Evolutionary conservation across 2,329 filamentous ascomycete species (phyloP), one percentile per base, ranked within the genome.

Genomic region (Amesomyces nigricolor): DNA sequence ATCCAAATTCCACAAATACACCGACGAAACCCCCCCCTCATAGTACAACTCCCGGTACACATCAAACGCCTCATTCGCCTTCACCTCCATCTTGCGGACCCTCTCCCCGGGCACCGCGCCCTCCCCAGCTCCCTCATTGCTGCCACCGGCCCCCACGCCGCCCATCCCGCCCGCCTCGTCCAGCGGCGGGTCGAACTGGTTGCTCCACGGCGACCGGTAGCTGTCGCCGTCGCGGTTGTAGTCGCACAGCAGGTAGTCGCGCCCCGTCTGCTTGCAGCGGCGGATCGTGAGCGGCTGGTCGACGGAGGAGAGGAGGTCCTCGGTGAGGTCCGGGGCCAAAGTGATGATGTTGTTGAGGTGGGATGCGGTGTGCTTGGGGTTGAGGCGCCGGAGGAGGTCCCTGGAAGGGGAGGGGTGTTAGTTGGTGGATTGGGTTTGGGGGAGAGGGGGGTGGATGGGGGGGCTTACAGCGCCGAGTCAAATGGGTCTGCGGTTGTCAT

Each of bases 181-280:
- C 58, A 96, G 80, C 13, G 91, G 88, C 16, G 92, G 94, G 70
- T 97, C 91, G 72, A 99, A 99, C 73, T 96, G 88, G 75, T 97
- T 97, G 75, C 87, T 94, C 94, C 94, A 99, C n/a, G 94, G 94
- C 62, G 89, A 95, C 60, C 94, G 88, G 81, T 96, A 96, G 74
- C 88, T 95, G 76, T 96, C 92, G 60, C 94, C 94, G 74, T 99
- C 94, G 62, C 94, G 91, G 80, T 99, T 99, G 81, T 99, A 99
- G 81, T 99, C 94, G 79, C 94, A 99, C 67, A 96, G 88, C 50
- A 99, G 84, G 77, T 96, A 99, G 75, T 97, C 94, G 64, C 92
- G 88, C 65, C 91, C 90, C 32, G 89, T 88, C 73, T 91, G 88
- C 65, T 84, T 83, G 79, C 94, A 97, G 63, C 89, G 87, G 65